phyloP scores from a whole-genome alignment of 345 rosid genomes.

The Kandelia obovata region DNA sequence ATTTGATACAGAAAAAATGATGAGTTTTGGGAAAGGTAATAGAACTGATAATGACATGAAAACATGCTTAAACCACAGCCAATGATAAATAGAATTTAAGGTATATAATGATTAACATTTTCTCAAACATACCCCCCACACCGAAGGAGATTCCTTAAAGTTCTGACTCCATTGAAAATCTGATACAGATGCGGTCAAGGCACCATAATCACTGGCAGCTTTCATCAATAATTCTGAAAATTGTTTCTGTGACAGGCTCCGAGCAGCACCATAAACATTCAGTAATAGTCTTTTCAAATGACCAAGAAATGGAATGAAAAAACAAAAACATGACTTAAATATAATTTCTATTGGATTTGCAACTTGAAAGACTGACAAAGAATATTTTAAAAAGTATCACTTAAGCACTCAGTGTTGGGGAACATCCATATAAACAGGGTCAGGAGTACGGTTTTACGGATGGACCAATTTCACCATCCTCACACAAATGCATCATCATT shows the following conservation, averaged over 20 bases:
- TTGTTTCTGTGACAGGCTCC: slow-evolving; percentile 65
- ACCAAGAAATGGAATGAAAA: neutral
- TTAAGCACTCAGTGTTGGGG: too few species aligned
- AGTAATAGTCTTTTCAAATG: neutral
- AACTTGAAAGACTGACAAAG: too few species aligned
- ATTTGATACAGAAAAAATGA: neutral
- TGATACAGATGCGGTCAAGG: slow-evolving; percentile 80
- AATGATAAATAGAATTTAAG: neutral
- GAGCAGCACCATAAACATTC: neutral
- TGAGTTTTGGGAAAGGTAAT: neutral
- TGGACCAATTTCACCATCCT: neutral
- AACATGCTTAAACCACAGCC: neutral
- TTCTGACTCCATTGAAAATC: slow-evolving; percentile 99
- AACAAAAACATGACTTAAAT: neutral
- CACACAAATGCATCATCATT: neutral
- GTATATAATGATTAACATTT: neutral
- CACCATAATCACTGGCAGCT: slow-evolving; percentile 97
- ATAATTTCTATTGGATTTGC: too few species aligned
- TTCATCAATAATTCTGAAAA: slow-evolving; percentile 93
- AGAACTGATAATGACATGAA: neutral
- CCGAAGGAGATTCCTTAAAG: slow-evolving; percentile 94
- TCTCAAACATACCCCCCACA: slow-evolving; percentile 78
- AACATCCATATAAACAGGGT: too few species aligned
- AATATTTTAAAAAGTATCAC: too few species aligned
- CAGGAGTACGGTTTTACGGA: neutral